Percentiles rank a stretch among this genome's conserved stretches.
Conservation (phyloP, 495 filamentous ascomycete species). For the Penicillium parvum region DNA sequence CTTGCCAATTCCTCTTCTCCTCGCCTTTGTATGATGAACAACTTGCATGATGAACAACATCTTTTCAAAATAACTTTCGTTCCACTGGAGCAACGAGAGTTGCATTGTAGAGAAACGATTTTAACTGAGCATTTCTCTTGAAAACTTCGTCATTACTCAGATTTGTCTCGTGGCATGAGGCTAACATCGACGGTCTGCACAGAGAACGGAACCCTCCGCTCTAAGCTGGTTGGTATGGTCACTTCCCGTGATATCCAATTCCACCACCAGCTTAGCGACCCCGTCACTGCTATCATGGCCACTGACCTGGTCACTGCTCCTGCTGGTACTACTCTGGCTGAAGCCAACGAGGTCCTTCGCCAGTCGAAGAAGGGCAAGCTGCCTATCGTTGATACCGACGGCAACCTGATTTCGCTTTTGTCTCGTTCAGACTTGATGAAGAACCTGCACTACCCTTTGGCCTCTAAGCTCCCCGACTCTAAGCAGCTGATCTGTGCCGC, state of each 20-base stretch:
- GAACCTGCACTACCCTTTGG: conserved; percentile 94
- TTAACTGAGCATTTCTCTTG: conserved; percentile 32
- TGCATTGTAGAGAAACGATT: conserved; percentile 73
- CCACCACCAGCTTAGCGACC: conserved; percentile 61
- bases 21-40: conserved; percentile 61
- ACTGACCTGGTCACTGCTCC: conserved; percentile 90
- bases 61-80: conserved; percentile 96
- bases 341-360: conserved; percentile 90
- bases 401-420: conserved; percentile 90
- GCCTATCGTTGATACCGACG: conserved; percentile 82
- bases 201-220: conserved; percentile 91
- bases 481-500: conserved; percentile 97
- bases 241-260: conserved; percentile 98
- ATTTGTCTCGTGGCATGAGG: conserved; percentile 23
- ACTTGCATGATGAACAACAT: conserved; percentile 74
- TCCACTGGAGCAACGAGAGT: conserved; percentile 88
- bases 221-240: conserved; percentile 93
- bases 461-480: conserved; percentile 93
- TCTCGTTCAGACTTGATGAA: conserved; percentile 98
- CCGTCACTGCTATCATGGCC: conserved; percentile 89
- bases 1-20: conserved; percentile 9
- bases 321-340: conserved; percentile 73
- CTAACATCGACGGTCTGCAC: conserved; percentile 23
- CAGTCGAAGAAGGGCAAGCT: conserved; percentile 99
- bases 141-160: conserved; percentile 21